Base-by-base conservation (phyloP, 352 stramenopile genomes). In the Globisporangium splendens region DNA sequence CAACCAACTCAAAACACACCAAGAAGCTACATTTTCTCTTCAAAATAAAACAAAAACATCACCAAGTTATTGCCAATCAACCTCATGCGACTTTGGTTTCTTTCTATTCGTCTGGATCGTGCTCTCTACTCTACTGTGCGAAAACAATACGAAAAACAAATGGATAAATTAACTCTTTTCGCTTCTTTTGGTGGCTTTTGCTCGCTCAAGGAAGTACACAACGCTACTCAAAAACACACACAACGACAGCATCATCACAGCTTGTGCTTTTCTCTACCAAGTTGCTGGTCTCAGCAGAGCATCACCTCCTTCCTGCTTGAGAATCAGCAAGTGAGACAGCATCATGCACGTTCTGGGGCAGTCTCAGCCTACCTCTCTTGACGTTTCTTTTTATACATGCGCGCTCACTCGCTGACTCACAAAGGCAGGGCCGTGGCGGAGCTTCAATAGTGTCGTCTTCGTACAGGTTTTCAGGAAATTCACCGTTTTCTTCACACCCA, bases 401-500 rank as follows among this genome's bases (percentile, higher is more conserved):
- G 83, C 86, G 59, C 86, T 93, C 54, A 95, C 82, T 44, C 86
- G 81, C 51, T 93, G 69, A 43, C 70, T 88, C 17, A 79, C 57
- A 57, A 79, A 93, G 8, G 66, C 79, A n/a, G 86, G 86, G 17
- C 86, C 86, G 58, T 88, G 86, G 15, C 85, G 83, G 22, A 95
- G 72, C 68, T 95, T 95, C 61, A 95, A 65, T 47, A 95, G 59
- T 63, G 85, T 91, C 51, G 86, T 95, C 72, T 95, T 95, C 1
- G 82, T 77, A 60, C 83, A 91, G 31, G 86, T 87, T 59, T 87
- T 90, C 24, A 95, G 66, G 59, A 95, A 95, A 59, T 74, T 89
- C 42, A 93, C 82, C 22, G 86, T 95, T 70, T 95, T 95, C 66
- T 95, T 95, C 31, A 95, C 86, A 31, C 86, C 83, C 86, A 95